phyloP scores from a whole-genome alignment of 2,329 filamentous ascomycete species.

The Xylaria sp. region DNA sequence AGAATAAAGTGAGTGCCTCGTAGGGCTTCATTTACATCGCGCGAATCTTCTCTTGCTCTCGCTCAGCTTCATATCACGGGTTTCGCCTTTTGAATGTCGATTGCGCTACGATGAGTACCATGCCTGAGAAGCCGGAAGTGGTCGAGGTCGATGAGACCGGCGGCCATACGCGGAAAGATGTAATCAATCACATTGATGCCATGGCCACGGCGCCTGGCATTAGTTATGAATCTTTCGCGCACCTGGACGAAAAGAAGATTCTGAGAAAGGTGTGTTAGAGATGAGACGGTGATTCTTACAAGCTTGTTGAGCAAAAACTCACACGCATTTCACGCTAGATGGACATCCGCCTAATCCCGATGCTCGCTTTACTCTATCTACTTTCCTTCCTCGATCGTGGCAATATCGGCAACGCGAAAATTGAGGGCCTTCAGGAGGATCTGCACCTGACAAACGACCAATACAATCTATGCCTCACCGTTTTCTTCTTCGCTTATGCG shows the following conservation, averaged over 20 bases:
- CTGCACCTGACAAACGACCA: constrained; percentile 69
- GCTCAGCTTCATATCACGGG: neutral
- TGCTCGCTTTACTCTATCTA: constrained; percentile 75
- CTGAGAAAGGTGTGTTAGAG: constrained; percentile 61
- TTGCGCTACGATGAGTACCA: constrained; percentile 37
- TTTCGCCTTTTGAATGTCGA: neutral
- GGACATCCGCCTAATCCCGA: constrained; percentile 64
- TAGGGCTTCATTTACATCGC: neutral
- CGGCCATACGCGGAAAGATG: constrained; percentile 34
- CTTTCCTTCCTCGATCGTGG: constrained; percentile 76
- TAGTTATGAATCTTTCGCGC: constrained; percentile 49
- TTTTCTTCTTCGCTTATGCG: constrained; percentile 86
- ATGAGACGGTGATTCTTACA: neutral
- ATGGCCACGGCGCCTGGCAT: constrained; percentile 40
- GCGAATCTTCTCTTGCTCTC: neutral
- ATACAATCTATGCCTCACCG: constrained; percentile 75
- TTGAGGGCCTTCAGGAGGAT: constrained; percentile 65
- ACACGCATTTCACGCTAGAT: constrained; percentile 52
- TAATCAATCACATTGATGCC: constrained; percentile 41
- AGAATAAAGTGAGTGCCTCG: neutral
- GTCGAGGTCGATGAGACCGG: constrained; percentile 37
- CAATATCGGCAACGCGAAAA: constrained; percentile 75
- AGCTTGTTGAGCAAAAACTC: neutral
- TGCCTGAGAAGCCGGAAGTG: constrained; percentile 38
- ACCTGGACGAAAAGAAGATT: constrained; percentile 67